phyloP scores from a whole-genome alignment of 306 rosid species.

The Styphnolobium japonicum region DNA sequence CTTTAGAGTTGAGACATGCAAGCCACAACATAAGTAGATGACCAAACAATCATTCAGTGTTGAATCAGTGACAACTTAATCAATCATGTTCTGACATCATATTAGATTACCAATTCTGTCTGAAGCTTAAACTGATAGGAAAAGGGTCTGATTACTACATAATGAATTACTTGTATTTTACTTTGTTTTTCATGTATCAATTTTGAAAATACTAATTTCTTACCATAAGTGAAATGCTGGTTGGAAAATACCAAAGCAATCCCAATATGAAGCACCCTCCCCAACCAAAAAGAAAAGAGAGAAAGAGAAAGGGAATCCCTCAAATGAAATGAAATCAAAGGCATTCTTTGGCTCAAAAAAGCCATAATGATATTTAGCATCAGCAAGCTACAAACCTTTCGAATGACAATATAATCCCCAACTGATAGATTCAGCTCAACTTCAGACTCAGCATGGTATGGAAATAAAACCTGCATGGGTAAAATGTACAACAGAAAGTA shows the following conservation, averaged over 20 bases:
- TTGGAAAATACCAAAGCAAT: background rate
- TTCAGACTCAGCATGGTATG: conserved; percentile 79
- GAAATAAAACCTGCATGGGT: conserved; percentile 65
- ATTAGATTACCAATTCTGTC: background rate
- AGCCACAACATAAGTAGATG: background rate
- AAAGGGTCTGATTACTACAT: background rate
- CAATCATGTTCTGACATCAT: background rate
- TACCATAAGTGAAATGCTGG: background rate
- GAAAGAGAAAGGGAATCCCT: background rate
- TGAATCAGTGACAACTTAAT: background rate
- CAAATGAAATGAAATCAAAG: background rate
- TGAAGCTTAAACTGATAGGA: background rate
- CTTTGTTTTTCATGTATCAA: background rate
- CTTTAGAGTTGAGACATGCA: background rate
- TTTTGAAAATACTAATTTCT: background rate
- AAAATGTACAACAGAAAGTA: conserved; percentile 13
- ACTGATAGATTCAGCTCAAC: conserved; percentile 79
- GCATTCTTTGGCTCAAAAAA: background rate
- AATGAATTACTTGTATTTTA: background rate
- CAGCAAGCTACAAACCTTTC: conserved; percentile 61
- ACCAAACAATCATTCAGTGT: background rate
- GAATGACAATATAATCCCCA: conserved; percentile 84
- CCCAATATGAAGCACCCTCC: background rate
- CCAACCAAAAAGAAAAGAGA: background rate
- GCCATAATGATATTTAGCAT: background rate